Evolutionary conservation across 2,329 filamentous ascomycete genomes (phyloP), one percentile per base, ranked within the genome.

Genomic region (Myriosclerotinia curreyana): DNA sequence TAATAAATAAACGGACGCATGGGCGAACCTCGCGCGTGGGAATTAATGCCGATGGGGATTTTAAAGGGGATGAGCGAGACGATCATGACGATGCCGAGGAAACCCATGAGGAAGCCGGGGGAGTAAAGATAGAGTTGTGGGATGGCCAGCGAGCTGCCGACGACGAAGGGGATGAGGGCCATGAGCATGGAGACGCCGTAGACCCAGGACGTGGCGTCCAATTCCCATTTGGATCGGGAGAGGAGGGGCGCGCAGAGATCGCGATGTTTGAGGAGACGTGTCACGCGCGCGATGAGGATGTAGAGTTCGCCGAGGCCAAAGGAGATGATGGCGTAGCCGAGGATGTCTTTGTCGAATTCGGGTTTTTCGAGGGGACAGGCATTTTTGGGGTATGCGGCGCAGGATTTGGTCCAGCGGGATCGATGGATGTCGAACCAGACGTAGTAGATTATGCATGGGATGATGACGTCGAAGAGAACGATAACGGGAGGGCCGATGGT

Each of bases 81-180:
- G 40, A 94, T 83, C 77, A 96, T 88, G 38, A 94, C 76, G 31
- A 96, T 86, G 50, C 91, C 84, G 14, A 89, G 84, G 70, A 96
- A 90, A 60, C 87, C 90, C 78, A 96, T 91, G 66, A 96, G 78
- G 76, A 96, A 97, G 34, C 90, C 92, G 34, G 92, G 86, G 44
- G 87, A 91, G 66, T 70, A 69, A 22, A 70, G 66, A 44, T 70
- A 69, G 12, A 70, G 64, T n/a, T 67, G 9, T 7, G 69, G 68
- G 8, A 70, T 69, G 36, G 65, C 64, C 2, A 62, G 50, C 7
- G 34, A 61, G 17, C 64, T 64, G 5, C 69, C 68, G 9, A 70
- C 61, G 1, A 70, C 68, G 22, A 70, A 70, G 1, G 69, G 69
- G 6, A 70, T 69, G 28, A 70, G 38, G 12, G 69, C 69, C 40